Conservation (phyloP, 495 filamentous ascomycete species). For the Penicillium nucicola region DNA sequence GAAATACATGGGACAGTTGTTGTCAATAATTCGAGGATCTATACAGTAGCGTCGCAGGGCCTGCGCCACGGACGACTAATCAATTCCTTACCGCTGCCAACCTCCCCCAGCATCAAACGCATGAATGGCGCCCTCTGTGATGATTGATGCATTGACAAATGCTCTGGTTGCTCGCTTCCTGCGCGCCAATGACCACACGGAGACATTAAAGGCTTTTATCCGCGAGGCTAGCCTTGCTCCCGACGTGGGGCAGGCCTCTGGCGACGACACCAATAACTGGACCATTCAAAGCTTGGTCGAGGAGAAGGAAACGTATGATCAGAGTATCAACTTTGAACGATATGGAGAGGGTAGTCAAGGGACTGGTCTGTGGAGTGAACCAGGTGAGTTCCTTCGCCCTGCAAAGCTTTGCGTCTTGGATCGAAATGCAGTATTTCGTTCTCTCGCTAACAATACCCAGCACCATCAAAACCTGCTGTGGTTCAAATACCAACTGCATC, state of each 20-base stretch:
- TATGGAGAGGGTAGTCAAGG: constrained; percentile 37
- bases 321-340: constrained; percentile 54
- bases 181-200: constrained; percentile 54
- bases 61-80: neutral
- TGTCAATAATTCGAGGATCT: neutral
- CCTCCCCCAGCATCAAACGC: neutral
- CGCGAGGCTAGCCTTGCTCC: constrained; percentile 56
- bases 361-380: constrained; percentile 43
- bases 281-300: constrained; percentile 64
- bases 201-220: constrained; percentile 60
- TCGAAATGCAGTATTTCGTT: neutral
- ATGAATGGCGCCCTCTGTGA: constrained; percentile 17
- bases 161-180: constrained; percentile 62
- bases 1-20: neutral
- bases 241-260: constrained; percentile 35
- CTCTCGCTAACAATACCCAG: constrained; percentile 26
- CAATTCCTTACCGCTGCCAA: constrained; percentile 1
- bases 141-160: constrained; percentile 28
- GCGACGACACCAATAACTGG: constrained; percentile 46
- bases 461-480: constrained; percentile 43
- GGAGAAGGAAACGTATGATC: constrained; percentile 63
- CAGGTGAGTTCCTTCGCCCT: constrained; percentile 38
- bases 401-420: neutral
- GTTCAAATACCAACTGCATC: constrained; percentile 45
- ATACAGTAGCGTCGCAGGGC: neutral